A percentile compares a stretch with the other conserved stretches of the same genome.
phyloP scores from a whole-genome alignment of 2,329 filamentous ascomycete species.

The Alternaria triticimaculans region DNA sequence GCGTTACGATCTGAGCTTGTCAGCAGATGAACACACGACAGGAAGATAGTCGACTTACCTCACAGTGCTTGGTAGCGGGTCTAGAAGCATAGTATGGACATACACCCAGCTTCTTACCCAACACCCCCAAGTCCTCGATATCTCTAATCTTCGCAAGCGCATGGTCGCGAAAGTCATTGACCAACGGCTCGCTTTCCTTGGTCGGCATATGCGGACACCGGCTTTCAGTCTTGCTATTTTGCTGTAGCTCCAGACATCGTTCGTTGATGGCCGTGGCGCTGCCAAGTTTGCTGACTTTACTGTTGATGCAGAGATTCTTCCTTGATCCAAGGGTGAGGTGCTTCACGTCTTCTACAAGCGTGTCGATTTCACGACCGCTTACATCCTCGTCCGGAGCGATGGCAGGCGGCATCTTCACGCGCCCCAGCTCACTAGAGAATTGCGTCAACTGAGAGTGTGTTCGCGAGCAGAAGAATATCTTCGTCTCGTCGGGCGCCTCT shows the following conservation, averaged over 20 bases:
- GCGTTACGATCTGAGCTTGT: conserved; percentile 72
- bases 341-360: conserved; percentile 70
- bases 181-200: conserved; percentile 74
- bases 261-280: conserved; percentile 87
- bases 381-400: conserved; percentile 49
- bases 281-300: conserved; percentile 74
- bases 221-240: conserved; percentile 67
- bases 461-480: conserved; percentile 91
- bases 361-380: conserved; percentile 18
- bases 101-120: conserved; percentile 80
- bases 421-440: conserved; percentile 81
- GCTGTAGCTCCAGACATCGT: conserved; percentile 86
- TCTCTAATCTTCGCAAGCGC: conserved; percentile 85
- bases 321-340: conserved; percentile 84
- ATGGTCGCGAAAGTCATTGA: conserved; percentile 84
- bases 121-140: conserved; percentile 83
- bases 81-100: conserved; percentile 98
- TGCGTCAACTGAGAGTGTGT: conserved; percentile 92
- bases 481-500: conserved; percentile 69
- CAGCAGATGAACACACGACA: conserved; percentile 1
- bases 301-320: conserved; percentile 90
- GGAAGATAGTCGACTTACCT: conserved; percentile 55
- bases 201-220: conserved; percentile 79
- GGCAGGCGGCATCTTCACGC: conserved; percentile 78
- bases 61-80: conserved; percentile 78